Base-by-base conservation (phyloP, 75 land plant species). In the Selaginella tamariscina region DNA sequence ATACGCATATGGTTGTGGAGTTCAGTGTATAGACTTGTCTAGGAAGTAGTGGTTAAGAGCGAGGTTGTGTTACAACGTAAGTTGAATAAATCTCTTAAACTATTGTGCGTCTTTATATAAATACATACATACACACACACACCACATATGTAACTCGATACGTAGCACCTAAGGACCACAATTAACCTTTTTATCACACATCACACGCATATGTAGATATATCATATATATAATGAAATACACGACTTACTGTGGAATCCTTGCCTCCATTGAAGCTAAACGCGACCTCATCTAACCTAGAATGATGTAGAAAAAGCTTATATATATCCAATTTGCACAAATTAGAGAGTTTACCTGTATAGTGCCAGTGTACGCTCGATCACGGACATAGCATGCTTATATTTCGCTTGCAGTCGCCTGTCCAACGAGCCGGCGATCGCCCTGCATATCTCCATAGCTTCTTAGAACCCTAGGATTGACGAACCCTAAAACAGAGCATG, bases 201-300 rank as follows among this genome's bases (percentile, higher is more conserved):
- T n/a, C n/a, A n/a, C n/a, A n/a, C n/a, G n/a, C n/a, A n/a, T n/a
- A n/a, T n/a, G n/a, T n/a, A n/a, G n/a, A n/a, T n/a, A n/a, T n/a
- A n/a, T n/a, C n/a, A n/a, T n/a, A n/a, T n/a, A n/a, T n/a, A n/a
- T n/a, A n/a, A n/a, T n/a, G n/a, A n/a, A n/a, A n/a, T n/a, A n/a
- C n/a, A 69, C 26, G 32, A 26, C 71, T 78, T 81, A 91, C 97
- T 69, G 97, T 91, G 32, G 97, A 91, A 65, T 91, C 97, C 49
- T 91, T 91, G 28, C 97, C 97, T 32, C 97, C 97, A 81, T 91
- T 91, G 74, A 91, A 91, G 74, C 97, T 91, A 55, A 91, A 86
- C 9, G 97, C 93, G 65, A 88, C 85, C 75, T 88, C 88, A 65
- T 91, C 87, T 79, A 75, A 74, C 63, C 89, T 88, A 85, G 66